These are phyloP conservation scores for Podaxis sp. DNA, from an alignment of 768 basidiomycete species.

Conservation along the genomic window DNA sequence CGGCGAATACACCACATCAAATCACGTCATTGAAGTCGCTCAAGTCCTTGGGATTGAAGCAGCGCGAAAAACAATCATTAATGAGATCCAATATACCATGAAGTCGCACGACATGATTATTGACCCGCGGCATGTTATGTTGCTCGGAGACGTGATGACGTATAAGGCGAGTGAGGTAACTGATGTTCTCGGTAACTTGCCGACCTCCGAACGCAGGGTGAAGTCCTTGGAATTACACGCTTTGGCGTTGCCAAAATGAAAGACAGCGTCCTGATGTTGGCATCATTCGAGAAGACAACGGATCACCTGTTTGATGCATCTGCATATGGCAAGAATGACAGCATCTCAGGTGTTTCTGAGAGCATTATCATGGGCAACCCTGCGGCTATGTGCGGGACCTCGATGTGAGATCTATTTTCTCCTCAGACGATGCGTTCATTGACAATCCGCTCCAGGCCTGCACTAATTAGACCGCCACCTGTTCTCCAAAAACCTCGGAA, in stretches of 20 bases:
- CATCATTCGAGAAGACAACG: conserved; percentile 99
- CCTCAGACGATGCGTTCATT: conserved; percentile 4
- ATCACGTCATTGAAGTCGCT: conserved; percentile 95
- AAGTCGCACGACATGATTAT: conserved; percentile 96
- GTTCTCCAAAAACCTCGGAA: conserved; percentile 43
- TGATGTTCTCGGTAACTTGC: background rate
- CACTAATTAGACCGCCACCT: conserved; percentile 41
- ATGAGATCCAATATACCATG: conserved; percentile 98
- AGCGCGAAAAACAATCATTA: conserved; percentile 88
- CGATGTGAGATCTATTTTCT: conserved; percentile 58
- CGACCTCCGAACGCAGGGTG: conserved; percentile 55
- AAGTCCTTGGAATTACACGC: conserved; percentile 96
- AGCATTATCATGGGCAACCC: conserved; percentile 99
- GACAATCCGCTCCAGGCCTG: conserved; percentile 33
- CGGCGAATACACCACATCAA: conserved; percentile 88
- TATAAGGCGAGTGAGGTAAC: conserved; percentile 66
- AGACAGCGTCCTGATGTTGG: conserved; percentile 97
- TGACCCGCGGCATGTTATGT: conserved; percentile 97
- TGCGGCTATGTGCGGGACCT: conserved; percentile 90
- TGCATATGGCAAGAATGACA: conserved; percentile 92
- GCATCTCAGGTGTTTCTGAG: conserved; percentile 95
- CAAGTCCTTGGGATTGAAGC: conserved; percentile 98
- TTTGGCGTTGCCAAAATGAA: conserved; percentile 99
- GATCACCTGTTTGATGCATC: conserved; percentile 99
- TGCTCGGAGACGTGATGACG: conserved; percentile 97